Conservation (phyloP, 108 stramenopile genomes). For the Mediolabrus comicus region DNA sequence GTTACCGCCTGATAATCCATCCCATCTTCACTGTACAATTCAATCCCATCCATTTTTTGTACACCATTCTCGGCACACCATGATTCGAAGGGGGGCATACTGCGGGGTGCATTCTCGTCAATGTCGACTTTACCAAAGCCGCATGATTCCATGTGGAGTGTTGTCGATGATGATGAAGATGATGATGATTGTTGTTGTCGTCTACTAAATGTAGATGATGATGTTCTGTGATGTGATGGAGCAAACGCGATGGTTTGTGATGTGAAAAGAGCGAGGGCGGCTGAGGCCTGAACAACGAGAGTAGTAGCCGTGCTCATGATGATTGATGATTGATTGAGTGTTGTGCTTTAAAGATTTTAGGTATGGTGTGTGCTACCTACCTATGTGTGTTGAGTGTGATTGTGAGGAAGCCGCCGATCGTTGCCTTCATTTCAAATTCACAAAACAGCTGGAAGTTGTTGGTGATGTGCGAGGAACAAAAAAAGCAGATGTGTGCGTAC, state of each 20-base stretch:
- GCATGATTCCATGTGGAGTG: neutral
- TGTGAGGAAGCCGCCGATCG: neutral
- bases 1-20: conserved; percentile 31
- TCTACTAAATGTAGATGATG: neutral
- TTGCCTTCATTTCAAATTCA: neutral
- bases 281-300: neutral
- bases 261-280: neutral
- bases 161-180: neutral
- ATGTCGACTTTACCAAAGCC: conserved; percentile 12
- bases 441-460: neutral
- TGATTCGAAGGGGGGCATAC: conserved; percentile 25
- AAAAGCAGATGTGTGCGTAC: too few relatives aligned
- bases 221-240: neutral
- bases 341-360: too few relatives aligned
- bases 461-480: neutral
- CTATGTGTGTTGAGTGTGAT: neutral
- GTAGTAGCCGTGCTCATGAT: too few relatives aligned
- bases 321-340: too few relatives aligned
- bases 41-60: conserved; percentile 38
- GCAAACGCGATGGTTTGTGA: neutral
- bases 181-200: neutral
- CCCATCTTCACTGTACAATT: conserved; percentile 45
- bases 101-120: conserved; percentile 27
- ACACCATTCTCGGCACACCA: conserved; percentile 38
- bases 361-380: neutral